These are phyloP conservation scores for Zangia roseola DNA, from an alignment of 768 basidiomycete genomes.

Conservation along the genomic window DNA sequence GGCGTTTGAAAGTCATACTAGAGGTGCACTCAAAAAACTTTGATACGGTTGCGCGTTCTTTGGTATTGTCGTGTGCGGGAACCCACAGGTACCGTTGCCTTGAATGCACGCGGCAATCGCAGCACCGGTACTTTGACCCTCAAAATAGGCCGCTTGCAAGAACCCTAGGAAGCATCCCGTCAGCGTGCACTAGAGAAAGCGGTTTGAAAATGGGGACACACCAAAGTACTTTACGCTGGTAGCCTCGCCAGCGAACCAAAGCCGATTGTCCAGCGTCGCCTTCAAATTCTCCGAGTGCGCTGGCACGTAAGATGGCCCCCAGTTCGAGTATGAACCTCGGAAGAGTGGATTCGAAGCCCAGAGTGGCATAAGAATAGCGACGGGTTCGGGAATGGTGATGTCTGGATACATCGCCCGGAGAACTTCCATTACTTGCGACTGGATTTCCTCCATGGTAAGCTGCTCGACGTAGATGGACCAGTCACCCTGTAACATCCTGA, in stretches of 20 bases:
- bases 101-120: conserved; percentile 44
- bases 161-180: conserved; percentile 38
- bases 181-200: background rate
- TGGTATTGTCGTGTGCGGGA: conserved; percentile 28
- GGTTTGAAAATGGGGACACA: conserved; percentile 27
- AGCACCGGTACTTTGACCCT: conserved; percentile 44
- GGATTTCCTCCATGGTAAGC: conserved; percentile 45
- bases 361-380: conserved; percentile 51
- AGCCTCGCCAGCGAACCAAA: conserved; percentile 67
- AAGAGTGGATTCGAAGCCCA: conserved; percentile 53
- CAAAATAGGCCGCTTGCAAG: conserved; percentile 58
- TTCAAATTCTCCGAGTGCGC: conserved; percentile 55
- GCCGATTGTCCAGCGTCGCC: conserved; percentile 46
- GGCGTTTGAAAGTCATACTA: too few relatives aligned
- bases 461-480: conserved; percentile 59
- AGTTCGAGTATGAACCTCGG: conserved; percentile 58
- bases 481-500: conserved; percentile 45
- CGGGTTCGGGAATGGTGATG: conserved; percentile 51
- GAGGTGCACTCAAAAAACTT: conserved; percentile 8
- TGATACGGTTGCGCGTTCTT: conserved; percentile 36
- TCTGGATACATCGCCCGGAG: conserved; percentile 61
- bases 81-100: conserved; percentile 21
- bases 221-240: conserved; percentile 59
- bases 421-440: conserved; percentile 54
- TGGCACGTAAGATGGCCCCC: conserved; percentile 60